Evolutionary conservation across 2,329 filamentous ascomycete genomes (phyloP).

Genomic region (Aschersonia sp.): DNA sequence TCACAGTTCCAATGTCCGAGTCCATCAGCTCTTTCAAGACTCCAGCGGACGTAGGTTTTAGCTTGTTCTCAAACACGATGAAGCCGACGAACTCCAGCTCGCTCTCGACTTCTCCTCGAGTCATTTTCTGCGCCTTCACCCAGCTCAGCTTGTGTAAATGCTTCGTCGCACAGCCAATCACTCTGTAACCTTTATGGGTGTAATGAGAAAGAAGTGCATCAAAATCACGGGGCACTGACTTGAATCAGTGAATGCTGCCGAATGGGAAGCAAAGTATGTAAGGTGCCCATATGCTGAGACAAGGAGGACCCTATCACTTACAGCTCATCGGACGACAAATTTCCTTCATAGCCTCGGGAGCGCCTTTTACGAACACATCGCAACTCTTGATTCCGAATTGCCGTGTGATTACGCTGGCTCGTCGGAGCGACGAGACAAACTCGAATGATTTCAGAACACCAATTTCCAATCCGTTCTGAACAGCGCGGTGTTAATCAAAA

Average conservation of each 20-base stretch:
- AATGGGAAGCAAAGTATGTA: not conserved
- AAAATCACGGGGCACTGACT: slow-evolving; percentile 64
- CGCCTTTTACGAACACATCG: slow-evolving; percentile 88
- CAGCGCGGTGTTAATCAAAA: slow-evolving; percentile 3
- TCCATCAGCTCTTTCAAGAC: slow-evolving; percentile 70
- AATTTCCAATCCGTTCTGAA: slow-evolving; percentile 54
- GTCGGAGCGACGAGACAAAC: slow-evolving; percentile 81
- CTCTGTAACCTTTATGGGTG: slow-evolving; percentile 89
- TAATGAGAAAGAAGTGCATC: slow-evolving; percentile 82
- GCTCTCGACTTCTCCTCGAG: slow-evolving; percentile 68
- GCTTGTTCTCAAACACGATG: slow-evolving; percentile 97
- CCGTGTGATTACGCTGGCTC: slow-evolving; percentile 84
- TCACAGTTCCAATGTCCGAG: slow-evolving; percentile 77
- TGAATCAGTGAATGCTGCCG: slow-evolving; percentile 5
- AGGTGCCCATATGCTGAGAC: too few species aligned
- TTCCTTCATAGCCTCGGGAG: slow-evolving; percentile 89
- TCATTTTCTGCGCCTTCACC: slow-evolving; percentile 93
- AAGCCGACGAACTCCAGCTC: slow-evolving; percentile 83
- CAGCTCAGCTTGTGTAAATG: slow-evolving; percentile 78
- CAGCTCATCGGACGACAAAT: slow-evolving; percentile 75
- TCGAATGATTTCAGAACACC: slow-evolving; percentile 88
- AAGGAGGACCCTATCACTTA: slow-evolving; percentile 24
- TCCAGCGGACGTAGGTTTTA: slow-evolving; percentile 72
- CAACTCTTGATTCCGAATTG: slow-evolving; percentile 75
- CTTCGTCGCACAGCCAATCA: slow-evolving; percentile 88